These are phyloP conservation scores for Lentinus tigrinus DNA, from an alignment of 768 basidiomycete genomes.

Conservation along the genomic window DNA sequence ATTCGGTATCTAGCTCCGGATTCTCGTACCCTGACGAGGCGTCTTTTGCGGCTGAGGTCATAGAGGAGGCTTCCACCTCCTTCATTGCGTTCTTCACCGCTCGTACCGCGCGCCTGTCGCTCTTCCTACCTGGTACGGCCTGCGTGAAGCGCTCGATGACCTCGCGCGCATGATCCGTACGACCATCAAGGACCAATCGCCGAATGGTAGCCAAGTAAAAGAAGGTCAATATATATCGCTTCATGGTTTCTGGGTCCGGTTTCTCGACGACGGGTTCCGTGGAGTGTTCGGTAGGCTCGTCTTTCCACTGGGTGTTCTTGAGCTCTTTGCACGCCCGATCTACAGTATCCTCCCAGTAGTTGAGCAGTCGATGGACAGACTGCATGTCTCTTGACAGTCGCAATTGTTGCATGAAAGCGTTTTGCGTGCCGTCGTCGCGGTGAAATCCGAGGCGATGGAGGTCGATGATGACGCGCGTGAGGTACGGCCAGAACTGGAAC, in stretches of 20 bases:
- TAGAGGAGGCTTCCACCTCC: too few relatives aligned
- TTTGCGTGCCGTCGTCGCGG: slow-evolving; percentile 48
- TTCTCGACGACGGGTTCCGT: background rate
- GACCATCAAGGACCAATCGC: background rate
- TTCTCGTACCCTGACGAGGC: too few relatives aligned
- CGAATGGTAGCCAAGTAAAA: background rate
- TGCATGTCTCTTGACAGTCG: slow-evolving; percentile 27
- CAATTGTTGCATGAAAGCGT: slow-evolving; percentile 47
- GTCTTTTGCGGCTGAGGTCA: too few relatives aligned
- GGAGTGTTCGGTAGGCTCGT: background rate
- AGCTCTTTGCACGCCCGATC: background rate
- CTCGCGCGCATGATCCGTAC: background rate
- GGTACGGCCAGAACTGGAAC: slow-evolving; percentile 33
- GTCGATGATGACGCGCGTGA: slow-evolving; percentile 43
- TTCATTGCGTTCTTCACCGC: too few relatives aligned
- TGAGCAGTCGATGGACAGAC: background rate
- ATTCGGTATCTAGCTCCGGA: too few relatives aligned
- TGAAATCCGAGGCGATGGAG: slow-evolving; percentile 47
- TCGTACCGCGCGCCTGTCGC: too few relatives aligned
- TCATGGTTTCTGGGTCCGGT: background rate
- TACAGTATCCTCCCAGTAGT: background rate
- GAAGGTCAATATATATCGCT: background rate
- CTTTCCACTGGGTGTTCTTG: background rate
- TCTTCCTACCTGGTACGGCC: too few relatives aligned
- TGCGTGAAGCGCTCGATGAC: background rate